phyloP scores from a whole-genome alignment of 169 alveolate genomes.

The Eimeria maxima region DNA sequence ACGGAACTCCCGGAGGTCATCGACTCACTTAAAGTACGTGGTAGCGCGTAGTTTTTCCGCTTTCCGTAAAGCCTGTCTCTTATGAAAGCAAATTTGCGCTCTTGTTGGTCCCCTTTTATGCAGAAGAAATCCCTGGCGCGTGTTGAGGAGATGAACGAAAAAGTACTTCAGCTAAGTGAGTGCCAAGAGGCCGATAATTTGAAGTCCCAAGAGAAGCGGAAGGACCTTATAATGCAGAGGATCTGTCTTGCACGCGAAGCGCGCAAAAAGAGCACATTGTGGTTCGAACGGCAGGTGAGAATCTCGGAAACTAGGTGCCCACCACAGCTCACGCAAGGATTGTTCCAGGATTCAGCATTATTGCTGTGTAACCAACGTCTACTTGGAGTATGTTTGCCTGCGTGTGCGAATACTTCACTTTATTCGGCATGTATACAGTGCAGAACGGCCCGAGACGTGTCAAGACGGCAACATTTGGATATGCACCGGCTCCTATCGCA shows the following conservation, averaged over 20 bases:
- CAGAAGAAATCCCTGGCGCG: constrained; percentile 30
- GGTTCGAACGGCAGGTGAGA: constrained; percentile 53
- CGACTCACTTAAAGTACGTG: constrained; percentile 48
- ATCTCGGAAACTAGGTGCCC: not conserved
- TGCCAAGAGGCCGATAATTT: not conserved
- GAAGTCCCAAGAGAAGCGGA: not conserved
- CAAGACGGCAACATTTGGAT: constrained; percentile 36
- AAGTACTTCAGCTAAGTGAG: not conserved
- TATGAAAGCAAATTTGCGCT: not conserved
- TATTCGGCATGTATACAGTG: not conserved
- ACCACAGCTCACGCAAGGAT: not conserved
- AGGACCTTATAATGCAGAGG: not conserved
- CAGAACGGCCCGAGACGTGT: not conserved
- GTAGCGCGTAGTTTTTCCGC: not conserved
- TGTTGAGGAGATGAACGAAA: constrained; percentile 13
- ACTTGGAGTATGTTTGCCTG: not conserved
- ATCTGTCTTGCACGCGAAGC: not conserved
- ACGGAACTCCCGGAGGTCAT: constrained; percentile 23
- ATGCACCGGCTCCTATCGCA: constrained; percentile 46
- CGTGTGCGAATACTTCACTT: not conserved
- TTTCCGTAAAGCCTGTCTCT: not conserved
- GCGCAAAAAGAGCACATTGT: not conserved
- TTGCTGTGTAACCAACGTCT: not conserved
- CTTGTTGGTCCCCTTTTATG: not conserved
- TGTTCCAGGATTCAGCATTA: not conserved